Percentiles rank a stretch among this genome's conserved stretches.
Conservation (phyloP, 2,329 filamentous ascomycete species). For the Aspergillus luchuensis region DNA sequence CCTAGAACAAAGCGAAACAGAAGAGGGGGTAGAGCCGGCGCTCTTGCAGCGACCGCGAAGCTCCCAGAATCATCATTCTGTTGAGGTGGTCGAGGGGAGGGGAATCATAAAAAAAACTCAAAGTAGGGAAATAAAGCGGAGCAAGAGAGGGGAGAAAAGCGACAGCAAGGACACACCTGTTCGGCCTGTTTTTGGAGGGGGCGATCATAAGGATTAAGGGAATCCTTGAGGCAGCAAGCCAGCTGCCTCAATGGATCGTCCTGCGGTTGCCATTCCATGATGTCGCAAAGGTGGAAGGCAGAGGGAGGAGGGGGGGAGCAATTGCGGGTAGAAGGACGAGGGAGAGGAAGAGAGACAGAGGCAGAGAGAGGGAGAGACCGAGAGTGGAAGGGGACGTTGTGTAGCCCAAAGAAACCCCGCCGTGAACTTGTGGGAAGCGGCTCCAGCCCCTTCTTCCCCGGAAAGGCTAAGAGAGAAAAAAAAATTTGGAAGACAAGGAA, state of each 20-base stretch:
- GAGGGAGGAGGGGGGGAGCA: conserved; percentile 4
- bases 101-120: conserved; percentile 8
- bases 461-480: conserved; percentile 6
- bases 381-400: conserved; percentile 12
- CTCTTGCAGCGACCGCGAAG: background rate
- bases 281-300: conserved; percentile 10
- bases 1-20: background rate
- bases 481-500: conserved; percentile 2
- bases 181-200: conserved; percentile 86
- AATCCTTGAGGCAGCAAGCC: conserved; percentile 85
- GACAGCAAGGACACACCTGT: conserved; percentile 60
- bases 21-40: background rate
- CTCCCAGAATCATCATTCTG: background rate
- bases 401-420: conserved; percentile 27
- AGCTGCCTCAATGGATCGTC: conserved; percentile 87
- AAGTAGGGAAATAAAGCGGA: conserved; percentile 12
- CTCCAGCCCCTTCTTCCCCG: conserved; percentile 19
- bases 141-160: background rate
- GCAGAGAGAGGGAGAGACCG: conserved; percentile 12
- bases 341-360: conserved; percentile 9
- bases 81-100: background rate
- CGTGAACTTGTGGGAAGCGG: conserved; percentile 21
- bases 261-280: conserved; percentile 91
- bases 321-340: conserved; percentile 15
- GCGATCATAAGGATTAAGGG: conserved; percentile 80